Conservation (phyloP, 352 stramenopile genomes). For the Pythium chondricola region DNA sequence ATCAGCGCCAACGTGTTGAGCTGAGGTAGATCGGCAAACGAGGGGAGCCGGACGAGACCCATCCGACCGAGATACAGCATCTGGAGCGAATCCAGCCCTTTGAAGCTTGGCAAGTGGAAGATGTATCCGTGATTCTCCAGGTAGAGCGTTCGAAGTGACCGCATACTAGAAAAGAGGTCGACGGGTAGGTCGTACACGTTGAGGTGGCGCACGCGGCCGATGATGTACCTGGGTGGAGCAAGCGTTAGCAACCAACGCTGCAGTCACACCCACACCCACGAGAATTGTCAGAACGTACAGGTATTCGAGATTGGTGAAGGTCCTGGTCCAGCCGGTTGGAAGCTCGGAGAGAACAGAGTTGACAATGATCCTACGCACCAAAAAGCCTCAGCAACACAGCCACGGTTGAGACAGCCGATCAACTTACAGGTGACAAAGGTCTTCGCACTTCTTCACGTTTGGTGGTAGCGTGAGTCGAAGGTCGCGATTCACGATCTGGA, state of each 20-base stretch:
- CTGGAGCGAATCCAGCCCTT: slow-evolving; percentile 24
- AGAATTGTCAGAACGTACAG: slow-evolving; percentile 20
- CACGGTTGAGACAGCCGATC: not conserved
- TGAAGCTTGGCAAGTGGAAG: slow-evolving; percentile 20
- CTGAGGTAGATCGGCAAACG: slow-evolving; percentile 10
- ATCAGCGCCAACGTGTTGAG: slow-evolving; percentile 13
- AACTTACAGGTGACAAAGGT: slow-evolving; percentile 38
- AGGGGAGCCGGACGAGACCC: slow-evolving; percentile 17
- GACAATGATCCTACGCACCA: slow-evolving; percentile 8
- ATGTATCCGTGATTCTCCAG: slow-evolving; percentile 22
- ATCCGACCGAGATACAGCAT: slow-evolving; percentile 24
- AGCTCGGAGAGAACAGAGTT: slow-evolving; percentile 10
- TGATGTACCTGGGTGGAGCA: not conserved
- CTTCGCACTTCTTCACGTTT: slow-evolving; percentile 22
- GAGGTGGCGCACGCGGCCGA: slow-evolving; percentile 1
- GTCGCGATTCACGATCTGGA: slow-evolving; percentile 35
- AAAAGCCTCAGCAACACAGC: not conserved
- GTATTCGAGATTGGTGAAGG: slow-evolving; percentile 30
- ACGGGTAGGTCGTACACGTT: slow-evolving; percentile 22
- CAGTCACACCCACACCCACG: not conserved
- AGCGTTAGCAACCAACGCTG: not conserved
- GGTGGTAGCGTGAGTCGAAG: slow-evolving; percentile 18
- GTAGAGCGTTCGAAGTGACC: slow-evolving; percentile 26
- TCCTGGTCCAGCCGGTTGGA: slow-evolving; percentile 12
- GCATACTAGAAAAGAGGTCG: slow-evolving; percentile 28